These are phyloP conservation scores for Entomortierella parvispora DNA, from an alignment of 192 early-diverging fungal genomes.

Conservation along the genomic window DNA sequence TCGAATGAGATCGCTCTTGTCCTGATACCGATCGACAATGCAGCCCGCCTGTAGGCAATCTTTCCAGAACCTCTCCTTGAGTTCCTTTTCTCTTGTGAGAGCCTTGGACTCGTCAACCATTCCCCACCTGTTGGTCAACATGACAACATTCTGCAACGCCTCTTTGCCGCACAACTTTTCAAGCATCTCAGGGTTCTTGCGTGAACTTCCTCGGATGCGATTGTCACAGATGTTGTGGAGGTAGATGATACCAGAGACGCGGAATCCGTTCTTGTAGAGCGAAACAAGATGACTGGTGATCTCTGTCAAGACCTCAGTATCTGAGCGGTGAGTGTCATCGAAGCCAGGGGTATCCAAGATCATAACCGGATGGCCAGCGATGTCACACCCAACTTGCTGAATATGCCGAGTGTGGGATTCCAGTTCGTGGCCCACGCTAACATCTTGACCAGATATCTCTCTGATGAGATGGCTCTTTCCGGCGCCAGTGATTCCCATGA, in stretches of 20 bases:
- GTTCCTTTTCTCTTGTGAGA: too few species aligned
- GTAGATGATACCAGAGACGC: slow-evolving; percentile 4
- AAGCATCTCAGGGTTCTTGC: slow-evolving; percentile 1
- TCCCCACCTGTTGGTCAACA: not conserved
- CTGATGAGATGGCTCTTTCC: slow-evolving; percentile 12
- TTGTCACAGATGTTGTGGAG: slow-evolving; percentile 5
- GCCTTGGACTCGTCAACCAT: too few species aligned
- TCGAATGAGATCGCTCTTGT: not conserved
- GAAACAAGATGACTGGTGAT: not conserved
- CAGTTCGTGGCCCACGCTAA: not conserved
- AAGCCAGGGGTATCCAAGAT: slow-evolving; percentile 10
- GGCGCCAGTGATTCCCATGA: slow-evolving; percentile 10
- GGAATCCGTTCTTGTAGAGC: not conserved
- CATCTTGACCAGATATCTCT: not conserved
- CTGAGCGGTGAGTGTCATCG: slow-evolving; percentile 3
- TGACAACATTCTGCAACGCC: not conserved
- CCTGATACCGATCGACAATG: not conserved
- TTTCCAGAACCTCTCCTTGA: too few species aligned
- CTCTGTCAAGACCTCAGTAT: not conserved
- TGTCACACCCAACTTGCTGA: not conserved
- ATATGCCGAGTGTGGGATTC: slow-evolving; percentile 9
- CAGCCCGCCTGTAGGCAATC: not conserved
- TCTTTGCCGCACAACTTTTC: not conserved
- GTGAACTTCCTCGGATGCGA: not conserved
- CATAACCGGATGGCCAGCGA: not conserved